Evolutionary conservation across 495 filamentous ascomycete species (phyloP), one percentile per base, ranked within the genome.

Genomic region (Pyrenula aspistea): DNA sequence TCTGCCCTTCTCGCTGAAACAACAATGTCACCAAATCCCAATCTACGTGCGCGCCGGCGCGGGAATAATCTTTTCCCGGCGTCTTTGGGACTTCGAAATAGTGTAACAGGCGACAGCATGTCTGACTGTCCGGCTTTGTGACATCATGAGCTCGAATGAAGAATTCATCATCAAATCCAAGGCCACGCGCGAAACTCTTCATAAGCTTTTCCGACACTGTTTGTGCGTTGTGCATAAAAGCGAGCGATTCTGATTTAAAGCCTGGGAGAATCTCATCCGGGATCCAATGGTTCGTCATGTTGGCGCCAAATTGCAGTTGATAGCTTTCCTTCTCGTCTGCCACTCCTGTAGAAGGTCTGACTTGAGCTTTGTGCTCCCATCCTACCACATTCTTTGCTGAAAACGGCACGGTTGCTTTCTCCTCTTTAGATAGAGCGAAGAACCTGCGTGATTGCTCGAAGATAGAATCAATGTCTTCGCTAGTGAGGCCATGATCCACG

Each of bases 31-130:
- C 60, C 61, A 81, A 80, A 57, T 77, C 81, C 74, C 77, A 84
- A 61, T 85, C 83, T 0, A 80, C 77, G 64, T 86, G 83, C 54
- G 82, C 78, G 52, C 84, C 83, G 1, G 83, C 82, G 31, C 83
- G 76, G 65, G 79, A 77, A 64, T 83, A 83, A 21, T 63, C 66
- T 25, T 65, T 67, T 4, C 67, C 75, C 0, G 78, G 65, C 3
- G 62, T 60, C 51, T 72, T 65, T 24, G 69, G 68, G 42, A 76
- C 65, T 0, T 73, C 67, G 54, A 76, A 73, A 61, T 87, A 87
- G 59, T 84, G 82, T 47, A 87, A 68, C 24, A 84, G 66, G 0
- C 83, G 69, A 52, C 83, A 67, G 10, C 79, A 78, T 15, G 77
- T 80, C 63, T 83, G 81, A 1, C 72, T 73, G 49, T 79, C 73